Evolutionary conservation across 129 eudicot species (phyloP).

Genomic region (Lactuca sativa): DNA sequence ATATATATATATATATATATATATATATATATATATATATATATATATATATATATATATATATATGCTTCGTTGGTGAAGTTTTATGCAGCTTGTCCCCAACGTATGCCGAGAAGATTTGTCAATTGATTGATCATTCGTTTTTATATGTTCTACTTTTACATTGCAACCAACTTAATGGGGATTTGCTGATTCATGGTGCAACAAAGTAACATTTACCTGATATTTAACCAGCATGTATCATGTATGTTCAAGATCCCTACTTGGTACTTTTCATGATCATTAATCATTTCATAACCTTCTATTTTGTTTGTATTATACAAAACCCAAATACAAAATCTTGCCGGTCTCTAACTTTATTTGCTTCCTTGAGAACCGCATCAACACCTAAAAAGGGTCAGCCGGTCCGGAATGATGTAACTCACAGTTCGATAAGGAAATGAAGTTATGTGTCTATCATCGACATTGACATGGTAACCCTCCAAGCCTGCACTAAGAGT

Average conservation of each 20-base stretch:
- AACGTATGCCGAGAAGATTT: slow-evolving; percentile 31
- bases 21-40: no score
- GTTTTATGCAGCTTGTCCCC: slow-evolving; percentile 34
- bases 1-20: slow-evolving; percentile 29
- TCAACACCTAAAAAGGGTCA: no score
- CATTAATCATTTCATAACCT: no score
- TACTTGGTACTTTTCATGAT: no score
- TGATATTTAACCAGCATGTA: no score
- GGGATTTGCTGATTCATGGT: slow-evolving; percentile 16
- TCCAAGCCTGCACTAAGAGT: slow-evolving; percentile 77
- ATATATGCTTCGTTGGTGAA: slow-evolving; percentile 27
- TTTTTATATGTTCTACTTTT: slow-evolving; percentile 26
- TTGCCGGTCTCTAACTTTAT: slow-evolving; percentile 32
- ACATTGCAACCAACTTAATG: slow-evolving; percentile 7
- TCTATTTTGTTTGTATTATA: neutral
- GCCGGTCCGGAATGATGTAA: slow-evolving; percentile 15
- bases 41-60: slow-evolving; percentile 1
- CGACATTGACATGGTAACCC: slow-evolving; percentile 81
- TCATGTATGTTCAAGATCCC: neutral
- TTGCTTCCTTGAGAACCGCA: slow-evolving; percentile 55
- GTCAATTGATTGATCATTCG: slow-evolving; percentile 30
- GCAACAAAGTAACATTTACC: neutral
- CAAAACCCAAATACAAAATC: slow-evolving; percentile 46
- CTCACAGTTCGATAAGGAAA: slow-evolving; percentile 86
- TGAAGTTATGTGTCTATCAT: slow-evolving; percentile 79